Conservation (phyloP, 805 yeast genomes). For the Dipodascopsis tothii region DNA sequence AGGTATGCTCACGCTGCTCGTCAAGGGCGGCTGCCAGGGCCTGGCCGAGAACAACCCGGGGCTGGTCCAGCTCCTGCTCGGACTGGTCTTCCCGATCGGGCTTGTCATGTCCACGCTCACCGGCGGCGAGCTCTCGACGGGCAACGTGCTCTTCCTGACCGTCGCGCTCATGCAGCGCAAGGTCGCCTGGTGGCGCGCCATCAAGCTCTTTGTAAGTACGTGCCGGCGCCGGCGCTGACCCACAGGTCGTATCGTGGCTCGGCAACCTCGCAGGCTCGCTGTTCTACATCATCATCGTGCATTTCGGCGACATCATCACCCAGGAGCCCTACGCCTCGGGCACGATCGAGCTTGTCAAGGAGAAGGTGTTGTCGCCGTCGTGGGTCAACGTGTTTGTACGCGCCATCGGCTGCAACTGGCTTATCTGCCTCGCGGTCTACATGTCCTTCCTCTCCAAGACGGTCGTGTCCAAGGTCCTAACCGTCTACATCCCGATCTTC, state of each 20-base stretch:
- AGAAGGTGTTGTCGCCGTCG: constrained; percentile 12
- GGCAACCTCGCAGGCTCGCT: constrained; percentile 21
- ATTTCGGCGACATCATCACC: constrained; percentile 16
- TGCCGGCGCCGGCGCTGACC: not conserved
- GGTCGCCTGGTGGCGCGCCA: constrained; percentile 17
- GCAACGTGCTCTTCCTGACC: constrained; percentile 17
- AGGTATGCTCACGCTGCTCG: constrained; percentile 20
- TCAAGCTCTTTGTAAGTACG: constrained; percentile 10
- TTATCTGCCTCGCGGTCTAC: constrained; percentile 67
- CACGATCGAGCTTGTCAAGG: constrained; percentile 15
- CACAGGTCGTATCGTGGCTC: constrained; percentile 14
- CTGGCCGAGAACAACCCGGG: constrained; percentile 17
- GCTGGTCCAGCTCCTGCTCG: constrained; percentile 15
- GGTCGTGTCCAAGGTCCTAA: constrained; percentile 59
- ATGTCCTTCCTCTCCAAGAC: constrained; percentile 75
- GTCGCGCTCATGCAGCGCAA: constrained; percentile 19
- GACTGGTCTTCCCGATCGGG: constrained; percentile 23
- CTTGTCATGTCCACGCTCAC: constrained; percentile 20
- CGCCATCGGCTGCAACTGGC: constrained; percentile 64
- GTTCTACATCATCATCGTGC: constrained; percentile 19
- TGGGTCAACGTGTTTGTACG: constrained; percentile 19
- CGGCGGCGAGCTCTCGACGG: constrained; percentile 23
- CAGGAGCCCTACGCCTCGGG: constrained; percentile 16
- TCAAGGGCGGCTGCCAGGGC: constrained; percentile 21
- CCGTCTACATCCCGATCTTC: constrained; percentile 62